phyloP scores from a whole-genome alignment of 257 asterid species.

The Eustoma russellianum region DNA sequence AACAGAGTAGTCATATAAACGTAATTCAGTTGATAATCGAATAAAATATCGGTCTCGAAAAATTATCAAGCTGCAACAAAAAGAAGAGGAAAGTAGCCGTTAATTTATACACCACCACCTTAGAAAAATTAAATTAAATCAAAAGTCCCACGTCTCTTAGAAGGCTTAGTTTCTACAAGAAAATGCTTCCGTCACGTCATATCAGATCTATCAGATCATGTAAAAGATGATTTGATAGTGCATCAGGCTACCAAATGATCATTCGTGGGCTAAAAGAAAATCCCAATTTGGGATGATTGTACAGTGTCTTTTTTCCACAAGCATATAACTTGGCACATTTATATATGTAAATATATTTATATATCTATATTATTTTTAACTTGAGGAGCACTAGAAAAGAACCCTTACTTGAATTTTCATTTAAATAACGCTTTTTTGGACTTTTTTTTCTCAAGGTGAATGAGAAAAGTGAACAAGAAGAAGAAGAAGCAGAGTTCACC shows the following conservation, averaged over 20 bases:
- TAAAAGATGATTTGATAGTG: too few relatives aligned
- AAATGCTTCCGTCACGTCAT: too few relatives aligned
- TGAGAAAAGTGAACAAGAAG: conserved; percentile 23
- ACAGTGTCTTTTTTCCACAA: background rate
- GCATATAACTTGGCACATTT: too few relatives aligned
- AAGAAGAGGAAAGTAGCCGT: background rate
- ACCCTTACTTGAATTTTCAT: background rate
- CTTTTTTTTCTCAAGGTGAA: conserved; percentile 28
- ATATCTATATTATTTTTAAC: background rate
- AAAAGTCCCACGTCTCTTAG: too few relatives aligned
- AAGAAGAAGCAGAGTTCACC: conserved; percentile 30
- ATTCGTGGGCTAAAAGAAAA: too few relatives aligned
- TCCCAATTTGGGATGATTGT: background rate
- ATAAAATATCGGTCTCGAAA: too few relatives aligned
- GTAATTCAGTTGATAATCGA: too few relatives aligned
- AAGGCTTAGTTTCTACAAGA: too few relatives aligned
- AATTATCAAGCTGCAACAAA: background rate
- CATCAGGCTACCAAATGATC: too few relatives aligned
- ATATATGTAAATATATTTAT: too few relatives aligned
- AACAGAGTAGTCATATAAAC: background rate
- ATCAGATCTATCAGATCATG: too few relatives aligned
- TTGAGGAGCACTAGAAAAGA: background rate
- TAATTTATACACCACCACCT: background rate
- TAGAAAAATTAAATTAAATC: too few relatives aligned
- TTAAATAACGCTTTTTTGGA: background rate